Base-by-base conservation (phyloP, 2,329 filamentous ascomycete species). In the Colletotrichum sp. region DNA sequence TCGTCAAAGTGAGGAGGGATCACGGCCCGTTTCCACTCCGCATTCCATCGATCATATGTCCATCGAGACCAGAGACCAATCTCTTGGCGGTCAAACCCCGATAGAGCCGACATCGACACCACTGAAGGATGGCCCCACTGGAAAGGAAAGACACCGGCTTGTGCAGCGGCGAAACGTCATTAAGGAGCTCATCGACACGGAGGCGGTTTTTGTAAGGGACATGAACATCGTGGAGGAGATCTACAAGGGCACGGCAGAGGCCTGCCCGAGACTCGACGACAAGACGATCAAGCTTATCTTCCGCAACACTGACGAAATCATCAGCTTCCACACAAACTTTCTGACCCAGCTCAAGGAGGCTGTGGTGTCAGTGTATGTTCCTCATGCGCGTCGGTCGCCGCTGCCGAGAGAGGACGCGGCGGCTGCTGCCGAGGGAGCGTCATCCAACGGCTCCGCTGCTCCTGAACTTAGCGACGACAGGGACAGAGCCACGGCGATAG, bases 141-240 rank as follows among this genome's bases (percentile, higher is more conserved):
- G 86, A 34, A 89, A 92, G 76, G 91, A 94, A 77, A 90, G 90
- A 75, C 93, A 94, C 75, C 92, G 94, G n/a, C 87, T 98, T 10
- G 91, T 91, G 65, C 94, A 96, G 82, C 94, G 97, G 24, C 92
- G 94, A 70, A 92, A 97, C 82, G 92, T 97, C 63, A 94, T 98
- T 80, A 96, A 96, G 81, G 97, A 99, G 84, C 88, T 99, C 48
- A 90, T 98, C 61, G 96, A 98, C 80, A 99, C 97, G 0, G 97
- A 99, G 82, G 93, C 95, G 63, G 93, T 94, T 7, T 98, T 98
- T 84, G 93, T 97, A 72, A 92, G 95, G 77, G 97, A 99, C 83
- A 96, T 99, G 95, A 98, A 96, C 82, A 96, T 99, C 69, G 94
- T 98, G 4, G 95, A 98, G 81, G 96, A 98, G 81, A 98, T 99